Percentiles rank a stretch among this genome's conserved stretches.
Conservation (phyloP, 257 asterid genomes). For the Mentha longifolia region DNA sequence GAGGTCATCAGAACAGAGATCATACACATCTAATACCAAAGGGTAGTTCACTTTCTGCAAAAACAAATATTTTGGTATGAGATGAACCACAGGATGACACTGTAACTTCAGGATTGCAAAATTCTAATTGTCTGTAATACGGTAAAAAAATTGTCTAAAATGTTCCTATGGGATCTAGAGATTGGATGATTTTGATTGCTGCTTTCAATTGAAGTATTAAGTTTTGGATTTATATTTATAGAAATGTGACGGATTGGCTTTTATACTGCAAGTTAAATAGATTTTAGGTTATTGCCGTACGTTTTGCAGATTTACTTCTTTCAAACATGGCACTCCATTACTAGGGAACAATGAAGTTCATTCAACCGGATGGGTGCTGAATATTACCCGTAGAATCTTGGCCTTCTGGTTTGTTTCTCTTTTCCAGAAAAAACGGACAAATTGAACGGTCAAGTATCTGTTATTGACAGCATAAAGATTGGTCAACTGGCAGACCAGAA, state of each 20-base stretch:
- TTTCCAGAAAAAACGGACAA: conserved; percentile 98
- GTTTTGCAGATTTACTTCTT: conserved; percentile 20
- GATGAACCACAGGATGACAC: conserved; percentile 1
- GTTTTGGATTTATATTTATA: background rate
- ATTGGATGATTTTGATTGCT: background rate
- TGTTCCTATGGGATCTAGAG: background rate
- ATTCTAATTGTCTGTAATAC: background rate
- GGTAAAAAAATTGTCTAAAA: background rate
- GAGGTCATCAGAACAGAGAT: conserved; percentile 92
- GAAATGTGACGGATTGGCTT: conserved; percentile 1
- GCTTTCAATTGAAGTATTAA: background rate
- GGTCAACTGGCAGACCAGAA: conserved; percentile 26
- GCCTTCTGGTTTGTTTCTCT: conserved; percentile 99
- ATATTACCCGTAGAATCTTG: conserved; percentile 88
- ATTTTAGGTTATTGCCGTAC: conserved; percentile 9
- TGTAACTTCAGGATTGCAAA: conserved; percentile 3
- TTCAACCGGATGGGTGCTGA: conserved; percentile 3
- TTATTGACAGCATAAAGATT: conserved; percentile 37
- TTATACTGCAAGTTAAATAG: conserved; percentile 7
- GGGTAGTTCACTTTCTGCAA: conserved; percentile 98
- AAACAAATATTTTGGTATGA: conserved; percentile 22
- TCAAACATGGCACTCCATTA: conserved; percentile 24
- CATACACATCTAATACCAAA: conserved; percentile 88
- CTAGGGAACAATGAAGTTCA: conserved; percentile 26
- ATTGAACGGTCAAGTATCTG: conserved; percentile 95